These are phyloP conservation scores for Bothriochloa decipiens DNA, from an alignment of 176 grass and related monocot species.

Conservation along the genomic window DNA sequence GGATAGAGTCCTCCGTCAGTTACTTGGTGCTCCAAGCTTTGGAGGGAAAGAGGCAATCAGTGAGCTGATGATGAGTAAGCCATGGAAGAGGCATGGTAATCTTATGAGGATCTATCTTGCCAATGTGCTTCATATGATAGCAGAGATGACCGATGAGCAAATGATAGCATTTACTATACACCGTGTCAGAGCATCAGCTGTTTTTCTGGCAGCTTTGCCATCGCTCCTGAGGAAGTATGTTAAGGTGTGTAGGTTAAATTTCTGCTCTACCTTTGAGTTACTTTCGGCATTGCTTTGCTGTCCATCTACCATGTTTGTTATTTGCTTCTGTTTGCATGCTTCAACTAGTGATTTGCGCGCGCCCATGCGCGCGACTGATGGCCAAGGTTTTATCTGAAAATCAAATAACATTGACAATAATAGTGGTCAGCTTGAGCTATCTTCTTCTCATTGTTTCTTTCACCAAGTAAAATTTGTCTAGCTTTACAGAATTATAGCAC, in stretches of 20 bases:
- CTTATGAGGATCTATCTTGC: constrained; percentile 90
- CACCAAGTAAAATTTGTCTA: too few relatives aligned
- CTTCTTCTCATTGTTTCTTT: too few relatives aligned
- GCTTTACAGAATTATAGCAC: too few relatives aligned
- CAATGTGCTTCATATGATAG: constrained; percentile 91
- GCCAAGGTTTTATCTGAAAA: too few relatives aligned
- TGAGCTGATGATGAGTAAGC: constrained; percentile 63
- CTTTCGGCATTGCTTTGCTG: constrained; percentile 25
- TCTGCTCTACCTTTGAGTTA: constrained; percentile 25
- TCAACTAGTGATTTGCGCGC: too few relatives aligned
- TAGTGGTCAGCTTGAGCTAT: too few relatives aligned
- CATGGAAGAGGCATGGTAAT: constrained; percentile 76
- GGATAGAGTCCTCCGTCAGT: constrained; percentile 72
- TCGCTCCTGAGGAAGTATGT: constrained; percentile 90
- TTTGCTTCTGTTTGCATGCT: constrained; percentile 28
- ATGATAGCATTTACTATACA: constrained; percentile 93
- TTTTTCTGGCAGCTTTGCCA: constrained; percentile 84
- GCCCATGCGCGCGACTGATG: too few relatives aligned
- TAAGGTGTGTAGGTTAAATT: constrained; percentile 58
- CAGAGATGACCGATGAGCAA: constrained; percentile 91
- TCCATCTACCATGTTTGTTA: constrained; percentile 8
- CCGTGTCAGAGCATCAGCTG: constrained; percentile 80
- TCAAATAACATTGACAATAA: too few relatives aligned
- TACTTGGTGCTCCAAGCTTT: constrained; percentile 69
- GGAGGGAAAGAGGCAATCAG: constrained; percentile 79